Conservation (phyloP, 1,284 basidiomycete genomes). For the Kalmanozyma brasiliensis region DNA sequence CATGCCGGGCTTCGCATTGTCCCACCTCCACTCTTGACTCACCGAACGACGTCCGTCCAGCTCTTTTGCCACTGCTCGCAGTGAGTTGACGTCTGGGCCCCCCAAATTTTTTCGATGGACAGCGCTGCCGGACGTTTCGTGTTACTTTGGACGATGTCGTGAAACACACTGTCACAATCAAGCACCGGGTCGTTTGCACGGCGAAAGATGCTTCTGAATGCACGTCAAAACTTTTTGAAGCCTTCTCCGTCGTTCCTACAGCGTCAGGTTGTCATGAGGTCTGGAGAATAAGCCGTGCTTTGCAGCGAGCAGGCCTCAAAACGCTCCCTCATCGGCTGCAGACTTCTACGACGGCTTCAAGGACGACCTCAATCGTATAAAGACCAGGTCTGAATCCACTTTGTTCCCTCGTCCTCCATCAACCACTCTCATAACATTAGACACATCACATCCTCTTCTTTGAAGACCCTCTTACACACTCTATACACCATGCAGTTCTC, state of each 20-base stretch:
- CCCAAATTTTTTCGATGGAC: too few species aligned
- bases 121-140: too few species aligned
- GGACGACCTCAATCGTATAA: conserved; percentile 22
- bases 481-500: conserved; percentile 50
- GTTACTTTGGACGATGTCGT: too few species aligned
- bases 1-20: not conserved
- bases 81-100: not conserved
- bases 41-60: too few species aligned
- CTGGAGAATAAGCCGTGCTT: too few species aligned
- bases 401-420: not conserved
- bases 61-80: too few species aligned
- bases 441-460: not conserved
- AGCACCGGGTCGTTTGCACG: too few species aligned
- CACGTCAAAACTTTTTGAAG: conserved; percentile 2
- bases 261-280: too few species aligned
- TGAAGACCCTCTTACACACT: not conserved
- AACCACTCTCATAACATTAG: conserved; percentile 3
- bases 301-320: too few species aligned
- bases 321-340: too few species aligned
- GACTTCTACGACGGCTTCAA: too few species aligned
- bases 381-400: not conserved
- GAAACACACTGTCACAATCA: too few species aligned
- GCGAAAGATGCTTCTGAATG: not conserved
- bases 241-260: not conserved
- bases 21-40: not conserved